These are phyloP conservation scores for Penicillium sclerotigenum DNA, from an alignment of 2,329 filamentous ascomycete species.

Conservation along the genomic window DNA sequence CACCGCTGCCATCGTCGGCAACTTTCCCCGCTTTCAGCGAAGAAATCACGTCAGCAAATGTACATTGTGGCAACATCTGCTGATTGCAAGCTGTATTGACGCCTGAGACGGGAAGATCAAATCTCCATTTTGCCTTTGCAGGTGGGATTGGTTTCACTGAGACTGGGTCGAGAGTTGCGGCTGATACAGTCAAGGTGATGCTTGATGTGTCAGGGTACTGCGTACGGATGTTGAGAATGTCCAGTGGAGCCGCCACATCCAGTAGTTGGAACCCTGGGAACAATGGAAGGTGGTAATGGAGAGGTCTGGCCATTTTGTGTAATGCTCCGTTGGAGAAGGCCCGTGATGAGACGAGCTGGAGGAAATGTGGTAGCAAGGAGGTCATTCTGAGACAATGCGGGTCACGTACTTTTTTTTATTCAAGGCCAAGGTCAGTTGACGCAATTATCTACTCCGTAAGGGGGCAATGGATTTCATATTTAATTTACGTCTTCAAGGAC, in stretches of 20 bases:
- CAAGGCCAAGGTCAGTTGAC: neutral
- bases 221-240: constrained; percentile 9
- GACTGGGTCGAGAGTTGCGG: constrained; percentile 4
- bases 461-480: neutral
- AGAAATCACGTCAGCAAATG: constrained; percentile 4
- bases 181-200: constrained; percentile 9
- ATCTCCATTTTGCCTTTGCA: neutral
- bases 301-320: constrained; percentile 4
- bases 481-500: neutral
- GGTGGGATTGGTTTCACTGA: constrained; percentile 9
- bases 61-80: constrained; percentile 7
- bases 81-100: constrained; percentile 4
- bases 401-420: neutral
- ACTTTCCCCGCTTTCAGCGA: constrained; percentile 2
- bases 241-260: constrained; percentile 4
- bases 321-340: neutral
- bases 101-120: neutral
- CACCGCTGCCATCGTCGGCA: neutral
- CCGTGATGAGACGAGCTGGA: neutral
- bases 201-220: constrained; percentile 1
- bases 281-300: constrained; percentile 10
- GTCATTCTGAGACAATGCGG: neutral
- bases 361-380: neutral
- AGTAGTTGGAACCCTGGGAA: constrained; percentile 8
- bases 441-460: neutral